phyloP scores from a whole-genome alignment of 1,139 yeast genomes.

The Candida pseudoviswanathii region DNA sequence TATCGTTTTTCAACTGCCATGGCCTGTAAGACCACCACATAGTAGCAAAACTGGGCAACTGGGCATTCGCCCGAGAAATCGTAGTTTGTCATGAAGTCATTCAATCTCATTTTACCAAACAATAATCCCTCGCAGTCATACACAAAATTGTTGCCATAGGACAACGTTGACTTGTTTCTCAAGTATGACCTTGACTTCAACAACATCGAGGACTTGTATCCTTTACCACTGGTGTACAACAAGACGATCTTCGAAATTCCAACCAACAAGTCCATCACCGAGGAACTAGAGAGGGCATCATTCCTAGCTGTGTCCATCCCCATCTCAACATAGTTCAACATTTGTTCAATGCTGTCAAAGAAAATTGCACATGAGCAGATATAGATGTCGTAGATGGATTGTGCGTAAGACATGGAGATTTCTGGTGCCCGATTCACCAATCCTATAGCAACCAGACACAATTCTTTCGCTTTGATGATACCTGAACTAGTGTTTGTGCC shows the following conservation, averaged over 20 bases:
- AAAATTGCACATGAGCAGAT: constrained; percentile 45
- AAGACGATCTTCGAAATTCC: constrained; percentile 21
- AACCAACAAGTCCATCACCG: constrained; percentile 12
- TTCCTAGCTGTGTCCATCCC: constrained; percentile 6
- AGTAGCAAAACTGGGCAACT: constrained; percentile 15
- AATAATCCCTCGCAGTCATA: constrained; percentile 19
- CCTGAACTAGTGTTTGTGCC: constrained; percentile 35
- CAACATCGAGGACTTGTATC: constrained; percentile 8
- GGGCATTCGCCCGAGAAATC: constrained; percentile 5
- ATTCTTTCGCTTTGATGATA: constrained; percentile 29
- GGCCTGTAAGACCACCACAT: constrained; percentile 10
- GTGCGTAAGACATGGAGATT: constrained; percentile 39
- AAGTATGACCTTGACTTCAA: constrained; percentile 3
- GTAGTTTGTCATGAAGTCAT: constrained; percentile 17
- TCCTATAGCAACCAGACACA: constrained; percentile 37
- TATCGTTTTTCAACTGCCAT: constrained; percentile 17
- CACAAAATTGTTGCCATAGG: constrained; percentile 7
- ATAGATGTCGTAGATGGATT: constrained; percentile 47
- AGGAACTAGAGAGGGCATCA: constrained; percentile 18
- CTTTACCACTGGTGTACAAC: constrained; percentile 18
- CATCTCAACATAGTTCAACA: constrained; percentile 35
- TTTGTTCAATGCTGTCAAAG: constrained; percentile 43
- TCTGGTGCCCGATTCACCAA: constrained; percentile 38
- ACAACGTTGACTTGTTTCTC: background rate
- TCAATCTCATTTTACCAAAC: constrained; percentile 20